Conservation (phyloP, 805 yeast genomes). For the Komagataella mondaviorum region DNA sequence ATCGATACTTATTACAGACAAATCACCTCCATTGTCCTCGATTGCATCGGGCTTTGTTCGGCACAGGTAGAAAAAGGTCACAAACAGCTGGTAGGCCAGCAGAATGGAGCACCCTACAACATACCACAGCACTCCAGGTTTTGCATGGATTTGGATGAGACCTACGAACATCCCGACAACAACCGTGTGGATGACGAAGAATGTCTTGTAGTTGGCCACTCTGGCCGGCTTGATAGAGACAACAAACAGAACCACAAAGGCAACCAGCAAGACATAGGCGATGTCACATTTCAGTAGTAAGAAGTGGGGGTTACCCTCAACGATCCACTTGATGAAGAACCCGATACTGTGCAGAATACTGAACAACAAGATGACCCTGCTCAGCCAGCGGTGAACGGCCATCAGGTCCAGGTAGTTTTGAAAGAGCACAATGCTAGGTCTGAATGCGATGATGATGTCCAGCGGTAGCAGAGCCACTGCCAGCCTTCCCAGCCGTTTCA, state of each 20-base stretch:
- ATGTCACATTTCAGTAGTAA: background rate
- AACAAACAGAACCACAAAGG: conserved; percentile 23
- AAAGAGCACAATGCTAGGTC: conserved; percentile 37
- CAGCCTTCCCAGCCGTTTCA: conserved; percentile 51
- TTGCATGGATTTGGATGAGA: conserved; percentile 45
- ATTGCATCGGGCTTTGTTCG: conserved; percentile 8
- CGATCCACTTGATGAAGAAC: conserved; percentile 34
- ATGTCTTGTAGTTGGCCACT: conserved; percentile 30
- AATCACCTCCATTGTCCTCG: conserved; percentile 11
- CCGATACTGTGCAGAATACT: conserved; percentile 39
- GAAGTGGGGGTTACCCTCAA: conserved; percentile 23
- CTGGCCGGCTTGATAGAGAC: conserved; percentile 38
- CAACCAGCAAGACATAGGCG: conserved; percentile 32
- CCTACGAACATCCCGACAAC: conserved; percentile 31
- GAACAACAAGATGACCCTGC: conserved; percentile 36
- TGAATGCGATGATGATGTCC: conserved; percentile 37
- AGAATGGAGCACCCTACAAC: conserved; percentile 15
- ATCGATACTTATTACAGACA: conserved; percentile 10
- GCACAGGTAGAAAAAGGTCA: conserved; percentile 16
- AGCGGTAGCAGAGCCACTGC: conserved; percentile 46
- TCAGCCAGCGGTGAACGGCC: conserved; percentile 58
- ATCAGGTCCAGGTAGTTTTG: conserved; percentile 41
- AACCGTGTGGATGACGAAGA: conserved; percentile 44
- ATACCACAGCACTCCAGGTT: conserved; percentile 45
- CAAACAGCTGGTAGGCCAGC: conserved; percentile 21